phyloP scores from a whole-genome alignment of 768 basidiomycete genomes.

The Serendipita vermifera region DNA sequence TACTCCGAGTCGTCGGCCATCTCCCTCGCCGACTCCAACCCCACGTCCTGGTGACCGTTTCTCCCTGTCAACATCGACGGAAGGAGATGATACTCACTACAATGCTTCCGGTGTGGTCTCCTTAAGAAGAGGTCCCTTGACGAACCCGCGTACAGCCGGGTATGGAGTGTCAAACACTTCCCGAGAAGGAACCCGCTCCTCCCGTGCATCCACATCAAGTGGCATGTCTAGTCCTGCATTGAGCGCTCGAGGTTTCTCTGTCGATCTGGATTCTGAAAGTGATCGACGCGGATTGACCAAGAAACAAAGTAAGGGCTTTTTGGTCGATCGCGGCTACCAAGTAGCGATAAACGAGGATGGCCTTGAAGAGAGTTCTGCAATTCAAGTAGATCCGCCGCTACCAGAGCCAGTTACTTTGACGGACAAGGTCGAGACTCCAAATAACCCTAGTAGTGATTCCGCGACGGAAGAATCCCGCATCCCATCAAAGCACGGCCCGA shows the following conservation, averaged over 20 bases:
- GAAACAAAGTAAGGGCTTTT: background rate
- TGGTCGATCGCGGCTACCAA: conserved; percentile 2
- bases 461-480: too few species aligned
- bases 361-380: background rate
- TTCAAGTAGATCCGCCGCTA: background rate
- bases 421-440: too few species aligned
- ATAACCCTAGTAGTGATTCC: too few species aligned
- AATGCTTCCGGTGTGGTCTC: background rate
- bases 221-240: background rate
- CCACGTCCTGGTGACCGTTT: conserved; percentile 17
- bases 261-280: background rate
- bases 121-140: background rate
- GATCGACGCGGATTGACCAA: background rate
- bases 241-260: background rate
- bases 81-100: background rate
- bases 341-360: too few species aligned
- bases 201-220: background rate
- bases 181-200: background rate
- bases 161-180: background rate
- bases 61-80: background rate
- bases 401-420: background rate
- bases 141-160: conserved; percentile 1
- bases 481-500: too few species aligned
- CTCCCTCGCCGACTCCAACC: conserved; percentile 27
- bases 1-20: conserved; percentile 18